Evolutionary conservation across 176 grass and related monocot genomes (phyloP).

Genomic region (Lolium multiflorum): DNA sequence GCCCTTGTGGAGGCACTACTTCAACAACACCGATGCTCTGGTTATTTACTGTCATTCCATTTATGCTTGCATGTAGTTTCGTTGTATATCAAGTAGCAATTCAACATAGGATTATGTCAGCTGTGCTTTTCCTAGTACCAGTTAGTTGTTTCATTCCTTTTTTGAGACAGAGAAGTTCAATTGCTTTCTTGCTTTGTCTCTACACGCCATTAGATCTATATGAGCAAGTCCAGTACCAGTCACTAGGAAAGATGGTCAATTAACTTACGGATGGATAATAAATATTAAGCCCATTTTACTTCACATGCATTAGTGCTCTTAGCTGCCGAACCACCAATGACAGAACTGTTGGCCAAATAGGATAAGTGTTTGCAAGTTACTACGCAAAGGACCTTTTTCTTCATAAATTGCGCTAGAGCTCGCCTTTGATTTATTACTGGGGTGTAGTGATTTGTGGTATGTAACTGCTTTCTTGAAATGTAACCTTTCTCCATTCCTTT

Average conservation of each 20-base stretch:
- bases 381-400: not conserved
- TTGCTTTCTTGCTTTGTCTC: not conserved
- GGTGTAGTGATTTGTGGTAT: not conserved
- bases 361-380: not conserved
- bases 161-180: not conserved
- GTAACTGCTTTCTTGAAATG: constrained; percentile 12
- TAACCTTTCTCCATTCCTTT: constrained; percentile 8
- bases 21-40: constrained; percentile 97
- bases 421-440: constrained; percentile 2
- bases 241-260: not conserved
- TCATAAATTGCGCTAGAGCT: not conserved
- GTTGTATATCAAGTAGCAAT: not conserved
- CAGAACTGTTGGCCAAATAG: constrained; percentile 12
- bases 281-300: not conserved
- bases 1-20: constrained; percentile 99
- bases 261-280: not conserved
- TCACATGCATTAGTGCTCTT: constrained; percentile 19
- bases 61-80: not conserved
- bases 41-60: constrained; percentile 48
- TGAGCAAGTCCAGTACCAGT: constrained; percentile 2
- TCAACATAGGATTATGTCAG: not conserved
- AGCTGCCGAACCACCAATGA: not conserved
- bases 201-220: not conserved
- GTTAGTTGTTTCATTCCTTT: not conserved
- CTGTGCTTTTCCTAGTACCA: not conserved